Conservation (phyloP, 2,329 filamentous ascomycete genomes). For the Sphaerulina musiva region DNA sequence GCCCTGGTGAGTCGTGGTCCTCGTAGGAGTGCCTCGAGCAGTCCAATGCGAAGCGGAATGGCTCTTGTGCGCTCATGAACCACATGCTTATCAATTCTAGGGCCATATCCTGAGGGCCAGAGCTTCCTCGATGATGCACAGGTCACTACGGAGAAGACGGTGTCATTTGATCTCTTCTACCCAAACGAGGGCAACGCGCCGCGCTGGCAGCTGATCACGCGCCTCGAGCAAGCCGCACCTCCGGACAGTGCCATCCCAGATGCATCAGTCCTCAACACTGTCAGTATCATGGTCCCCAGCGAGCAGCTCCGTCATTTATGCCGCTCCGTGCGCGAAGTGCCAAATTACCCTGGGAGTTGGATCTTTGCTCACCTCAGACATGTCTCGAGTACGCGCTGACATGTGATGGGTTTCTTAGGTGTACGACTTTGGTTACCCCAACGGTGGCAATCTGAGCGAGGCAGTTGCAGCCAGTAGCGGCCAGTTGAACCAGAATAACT, state of each 20-base stretch:
- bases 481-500: slow-evolving; percentile 11
- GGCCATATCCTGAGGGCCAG: slow-evolving; percentile 3
- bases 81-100: background rate
- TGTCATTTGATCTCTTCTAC: slow-evolving; percentile 10
- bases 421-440: slow-evolving; percentile 8
- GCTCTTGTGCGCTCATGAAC: background rate
- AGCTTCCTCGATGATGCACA: slow-evolving; percentile 3
- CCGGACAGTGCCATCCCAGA: slow-evolving; percentile 5
- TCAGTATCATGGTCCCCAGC: background rate
- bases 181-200: slow-evolving; percentile 8
- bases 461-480: slow-evolving; percentile 8
- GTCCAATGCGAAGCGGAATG: background rate
- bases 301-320: too few species aligned
- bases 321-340: too few species aligned
- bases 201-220: slow-evolving; percentile 7
- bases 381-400: background rate
- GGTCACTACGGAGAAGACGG: slow-evolving; percentile 5
- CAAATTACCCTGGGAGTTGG: too few species aligned
- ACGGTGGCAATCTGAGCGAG: background rate
- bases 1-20: slow-evolving; percentile 2
- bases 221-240: slow-evolving; percentile 7
- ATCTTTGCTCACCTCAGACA: too few species aligned
- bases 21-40: too few species aligned
- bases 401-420: background rate
- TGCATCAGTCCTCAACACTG: slow-evolving; percentile 8